Evolutionary conservation across 2,329 filamentous ascomycete genomes (phyloP).

Genomic region (Colletotrichum gloeosporioides): DNA sequence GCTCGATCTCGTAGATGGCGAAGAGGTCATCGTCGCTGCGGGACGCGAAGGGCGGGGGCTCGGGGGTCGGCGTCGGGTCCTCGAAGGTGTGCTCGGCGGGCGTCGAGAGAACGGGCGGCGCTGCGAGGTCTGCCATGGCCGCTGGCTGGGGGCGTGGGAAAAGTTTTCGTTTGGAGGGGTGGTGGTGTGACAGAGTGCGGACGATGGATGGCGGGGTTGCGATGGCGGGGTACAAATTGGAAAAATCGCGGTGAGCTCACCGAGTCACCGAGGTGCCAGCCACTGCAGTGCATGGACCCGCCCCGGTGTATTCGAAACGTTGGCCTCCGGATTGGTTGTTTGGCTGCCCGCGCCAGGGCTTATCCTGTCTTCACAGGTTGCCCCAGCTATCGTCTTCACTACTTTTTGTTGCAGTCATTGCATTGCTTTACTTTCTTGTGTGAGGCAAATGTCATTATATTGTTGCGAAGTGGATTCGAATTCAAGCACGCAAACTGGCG

Average conservation of each 20-base stretch:
- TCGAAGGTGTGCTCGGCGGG: slow-evolving; percentile 66
- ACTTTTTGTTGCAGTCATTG: neutral
- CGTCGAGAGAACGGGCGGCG: slow-evolving; percentile 67
- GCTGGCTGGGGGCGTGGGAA: neutral
- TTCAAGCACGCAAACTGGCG: neutral
- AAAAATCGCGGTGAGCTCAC: neutral
- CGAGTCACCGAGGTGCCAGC: neutral
- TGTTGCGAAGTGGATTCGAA: neutral
- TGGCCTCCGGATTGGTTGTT: neutral
- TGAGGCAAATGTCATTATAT: neutral
- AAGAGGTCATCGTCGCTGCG: slow-evolving; percentile 71
- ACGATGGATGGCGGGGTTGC: neutral
- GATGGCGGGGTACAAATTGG: neutral
- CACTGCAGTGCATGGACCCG: neutral
- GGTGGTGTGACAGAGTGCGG: neutral
- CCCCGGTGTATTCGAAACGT: neutral
- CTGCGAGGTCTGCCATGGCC: slow-evolving; percentile 43
- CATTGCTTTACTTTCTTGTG: neutral
- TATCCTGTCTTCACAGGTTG: neutral
- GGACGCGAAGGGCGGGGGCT: slow-evolving; percentile 30
- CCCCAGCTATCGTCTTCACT: neutral
- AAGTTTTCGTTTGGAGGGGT: neutral
- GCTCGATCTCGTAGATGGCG: slow-evolving; percentile 82
- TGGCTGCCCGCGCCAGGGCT: neutral
- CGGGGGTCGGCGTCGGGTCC: slow-evolving; percentile 44